phyloP scores from a whole-genome alignment of 305 asterid genomes.

The Solanum hybrid region DNA sequence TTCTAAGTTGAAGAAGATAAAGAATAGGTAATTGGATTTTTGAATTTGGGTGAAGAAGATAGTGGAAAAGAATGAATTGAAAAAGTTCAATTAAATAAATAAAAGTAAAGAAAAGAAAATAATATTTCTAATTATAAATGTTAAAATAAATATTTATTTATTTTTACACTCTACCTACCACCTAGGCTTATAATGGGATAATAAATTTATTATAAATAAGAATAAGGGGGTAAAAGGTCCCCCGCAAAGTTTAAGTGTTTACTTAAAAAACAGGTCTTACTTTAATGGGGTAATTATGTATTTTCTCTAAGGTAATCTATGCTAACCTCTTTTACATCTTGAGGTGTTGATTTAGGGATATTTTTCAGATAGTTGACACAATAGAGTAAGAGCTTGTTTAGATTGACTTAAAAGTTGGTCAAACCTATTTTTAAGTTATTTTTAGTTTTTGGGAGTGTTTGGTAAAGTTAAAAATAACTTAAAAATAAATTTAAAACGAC shows the following conservation, averaged over 20 bases:
- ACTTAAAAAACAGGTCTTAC: neutral
- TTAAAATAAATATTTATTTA: too few relatives aligned
- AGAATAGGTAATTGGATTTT: neutral
- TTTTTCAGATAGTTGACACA: neutral
- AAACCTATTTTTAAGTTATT: neutral
- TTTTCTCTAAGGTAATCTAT: neutral
- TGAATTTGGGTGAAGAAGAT: neutral
- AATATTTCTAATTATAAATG: neutral
- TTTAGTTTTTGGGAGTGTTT: neutral
- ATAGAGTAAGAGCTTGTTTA: neutral
- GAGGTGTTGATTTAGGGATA: neutral
- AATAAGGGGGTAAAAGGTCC: neutral
- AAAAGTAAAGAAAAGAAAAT: neutral
- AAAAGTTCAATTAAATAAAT: neutral
- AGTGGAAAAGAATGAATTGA: neutral
- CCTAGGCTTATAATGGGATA: neutral
- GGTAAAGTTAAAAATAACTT: neutral
- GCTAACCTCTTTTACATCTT: slow-evolving; percentile 1
- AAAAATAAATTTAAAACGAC: neutral
- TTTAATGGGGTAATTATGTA: neutral
- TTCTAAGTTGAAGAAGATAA: neutral
- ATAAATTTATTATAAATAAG: neutral
- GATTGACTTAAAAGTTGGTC: neutral
- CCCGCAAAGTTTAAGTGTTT: neutral
- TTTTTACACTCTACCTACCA: neutral